These are phyloP conservation scores for Diaporthe helianthi DNA, from an alignment of 2,329 filamentous ascomycete genomes.

Conservation along the genomic window DNA sequence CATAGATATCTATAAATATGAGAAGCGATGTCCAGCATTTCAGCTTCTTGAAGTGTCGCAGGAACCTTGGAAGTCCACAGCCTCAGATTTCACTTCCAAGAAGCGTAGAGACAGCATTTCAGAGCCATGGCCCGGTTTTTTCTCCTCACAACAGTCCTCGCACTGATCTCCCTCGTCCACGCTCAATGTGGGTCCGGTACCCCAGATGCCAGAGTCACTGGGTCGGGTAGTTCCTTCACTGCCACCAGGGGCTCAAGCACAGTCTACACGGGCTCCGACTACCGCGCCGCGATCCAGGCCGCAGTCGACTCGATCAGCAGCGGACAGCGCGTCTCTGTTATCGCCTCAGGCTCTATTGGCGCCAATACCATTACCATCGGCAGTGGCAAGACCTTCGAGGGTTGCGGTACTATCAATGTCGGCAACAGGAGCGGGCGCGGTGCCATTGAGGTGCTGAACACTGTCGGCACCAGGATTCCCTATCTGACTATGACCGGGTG, in stretches of 20 bases:
- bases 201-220: conserved; percentile 55
- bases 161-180: conserved; percentile 46
- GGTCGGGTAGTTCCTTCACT: conserved; percentile 52
- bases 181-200: conserved; percentile 56
- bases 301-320: conserved; percentile 58
- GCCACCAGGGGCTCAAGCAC: conserved; percentile 51
- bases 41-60: background rate
- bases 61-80: background rate
- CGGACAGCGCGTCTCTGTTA: conserved; percentile 61
- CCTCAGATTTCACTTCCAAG: background rate
- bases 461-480: conserved; percentile 58
- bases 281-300: conserved; percentile 60
- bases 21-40: background rate
- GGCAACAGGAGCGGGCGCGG: conserved; percentile 52
- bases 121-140: conserved; percentile 32
- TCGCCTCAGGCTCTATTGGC: conserved; percentile 62
- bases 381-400: conserved; percentile 64
- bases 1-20: too few species aligned
- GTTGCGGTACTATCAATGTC: conserved; percentile 62
- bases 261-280: conserved; percentile 61
- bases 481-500: conserved; percentile 61
- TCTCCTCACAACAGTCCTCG: conserved; percentile 49
- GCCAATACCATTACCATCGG: conserved; percentile 57
- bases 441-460: conserved; percentile 60
- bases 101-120: background rate